A percentile compares a stretch with the other conserved stretches of the same genome.
Conservation (phyloP, 1,139 yeast species). For the Diutina scorzettiae region DNA sequence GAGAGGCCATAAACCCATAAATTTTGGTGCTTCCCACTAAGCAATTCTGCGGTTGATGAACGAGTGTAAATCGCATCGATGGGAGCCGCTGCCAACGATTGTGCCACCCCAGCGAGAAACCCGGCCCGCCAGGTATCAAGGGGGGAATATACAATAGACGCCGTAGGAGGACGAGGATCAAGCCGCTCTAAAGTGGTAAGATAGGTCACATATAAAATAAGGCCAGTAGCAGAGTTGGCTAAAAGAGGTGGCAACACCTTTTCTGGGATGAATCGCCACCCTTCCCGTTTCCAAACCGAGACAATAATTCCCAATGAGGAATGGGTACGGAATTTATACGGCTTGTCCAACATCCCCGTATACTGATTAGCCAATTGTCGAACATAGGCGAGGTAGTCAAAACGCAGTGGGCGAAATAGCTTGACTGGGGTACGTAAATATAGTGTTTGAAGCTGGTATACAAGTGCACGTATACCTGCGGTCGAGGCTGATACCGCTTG, state of each 20-base stretch:
- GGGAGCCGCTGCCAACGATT: slow-evolving; percentile 90
- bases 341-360: slow-evolving; percentile 39
- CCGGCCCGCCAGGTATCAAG: slow-evolving; percentile 71
- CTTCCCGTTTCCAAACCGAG: slow-evolving; percentile 61
- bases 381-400: slow-evolving; percentile 68
- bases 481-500: slow-evolving; percentile 26
- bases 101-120: slow-evolving; percentile 72
- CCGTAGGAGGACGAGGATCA: slow-evolving; percentile 6
- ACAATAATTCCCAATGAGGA: slow-evolving; percentile 64
- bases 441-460: slow-evolving; percentile 68
- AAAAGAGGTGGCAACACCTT: slow-evolving; percentile 76
- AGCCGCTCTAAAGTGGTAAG: slow-evolving; percentile 36
- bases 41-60: slow-evolving; percentile 61
- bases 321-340: slow-evolving; percentile 62
- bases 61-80: slow-evolving; percentile 83
- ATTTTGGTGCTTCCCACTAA: slow-evolving; percentile 56
- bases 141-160: slow-evolving; percentile 17
- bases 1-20: slow-evolving; percentile 66
- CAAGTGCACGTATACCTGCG: slow-evolving; percentile 73
- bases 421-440: slow-evolving; percentile 79
- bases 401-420: slow-evolving; percentile 78
- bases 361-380: slow-evolving; percentile 38
- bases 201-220: slow-evolving; percentile 75
- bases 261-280: slow-evolving; percentile 82
- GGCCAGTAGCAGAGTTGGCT: slow-evolving; percentile 81